Evolutionary conservation across 2,329 filamentous ascomycete species (phyloP).

Genomic region (Cytospora paraplurivora): DNA sequence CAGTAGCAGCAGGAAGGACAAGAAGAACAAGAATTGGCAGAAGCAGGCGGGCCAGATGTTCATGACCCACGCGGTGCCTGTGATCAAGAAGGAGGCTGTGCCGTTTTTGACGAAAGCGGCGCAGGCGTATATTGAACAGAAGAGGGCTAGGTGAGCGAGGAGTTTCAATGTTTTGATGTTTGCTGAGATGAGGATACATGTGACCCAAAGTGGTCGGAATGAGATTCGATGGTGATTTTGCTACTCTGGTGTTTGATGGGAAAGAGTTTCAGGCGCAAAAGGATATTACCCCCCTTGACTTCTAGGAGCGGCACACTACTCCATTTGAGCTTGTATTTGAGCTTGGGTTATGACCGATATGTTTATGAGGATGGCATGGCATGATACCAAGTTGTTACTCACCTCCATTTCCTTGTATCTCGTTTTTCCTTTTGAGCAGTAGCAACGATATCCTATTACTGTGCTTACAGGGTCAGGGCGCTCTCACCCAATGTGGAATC

Average conservation of each 20-base stretch:
- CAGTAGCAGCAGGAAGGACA: conserved; percentile 6
- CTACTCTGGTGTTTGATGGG: not conserved
- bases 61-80: conserved; percentile 28
- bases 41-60: conserved; percentile 28
- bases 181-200: not conserved
- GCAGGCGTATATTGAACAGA: conserved; percentile 27
- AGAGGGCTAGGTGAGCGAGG: conserved; percentile 1
- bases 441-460: too few species aligned
- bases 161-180: not conserved
- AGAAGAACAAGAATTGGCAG: conserved; percentile 24
- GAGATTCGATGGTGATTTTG: not conserved
- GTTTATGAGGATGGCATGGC: too few species aligned
- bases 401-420: too few species aligned
- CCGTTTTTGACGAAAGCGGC: conserved; percentile 28
- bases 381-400: too few species aligned
- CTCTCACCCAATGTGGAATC: too few species aligned
- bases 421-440: too few species aligned
- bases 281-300: not conserved
- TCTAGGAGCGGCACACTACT: not conserved
- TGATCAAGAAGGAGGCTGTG: conserved; percentile 29
- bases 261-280: not conserved
- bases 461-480: too few species aligned
- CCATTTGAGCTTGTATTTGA: not conserved
- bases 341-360: too few species aligned
- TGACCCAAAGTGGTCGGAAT: not conserved